Percentiles rank a stretch among this genome's conserved stretches.
These are phyloP conservation scores for Umbellularia californica DNA, from an alignment of 164 flowering plant species.

Conservation along the genomic window DNA sequence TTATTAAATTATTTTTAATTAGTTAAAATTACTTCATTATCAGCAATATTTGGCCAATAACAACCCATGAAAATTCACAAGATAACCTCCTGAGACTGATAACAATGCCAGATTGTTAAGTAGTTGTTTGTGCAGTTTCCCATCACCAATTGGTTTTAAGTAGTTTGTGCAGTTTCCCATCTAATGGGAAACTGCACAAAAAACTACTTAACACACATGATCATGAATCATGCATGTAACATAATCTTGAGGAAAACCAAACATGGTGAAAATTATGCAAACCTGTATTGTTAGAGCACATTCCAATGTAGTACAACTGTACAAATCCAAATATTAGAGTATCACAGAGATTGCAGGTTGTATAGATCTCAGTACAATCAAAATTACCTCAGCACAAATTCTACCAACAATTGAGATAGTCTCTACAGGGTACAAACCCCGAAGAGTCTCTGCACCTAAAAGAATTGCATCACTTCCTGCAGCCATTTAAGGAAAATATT, in stretches of 20 bases:
- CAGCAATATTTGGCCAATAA: too few relatives aligned
- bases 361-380: background rate
- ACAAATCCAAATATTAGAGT: background rate
- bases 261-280: background rate
- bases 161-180: too few relatives aligned
- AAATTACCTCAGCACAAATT: conserved; percentile 78
- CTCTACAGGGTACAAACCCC: conserved; percentile 83
- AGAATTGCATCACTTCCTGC: conserved; percentile 89
- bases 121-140: too few relatives aligned
- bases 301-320: background rate
- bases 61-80: too few relatives aligned
- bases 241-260: too few relatives aligned
- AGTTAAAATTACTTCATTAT: too few relatives aligned
- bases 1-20: too few relatives aligned
- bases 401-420: conserved; percentile 77
- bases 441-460: conserved; percentile 84
- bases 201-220: too few relatives aligned
- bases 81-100: too few relatives aligned
- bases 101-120: too few relatives aligned
- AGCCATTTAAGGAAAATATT: conserved; percentile 4
- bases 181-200: too few relatives aligned
- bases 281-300: background rate
- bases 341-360: background rate
- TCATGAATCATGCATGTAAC: background rate
- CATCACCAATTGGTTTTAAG: too few relatives aligned